phyloP scores from a whole-genome alignment of 208 protist species.

The Leishmania mexicana region DNA sequence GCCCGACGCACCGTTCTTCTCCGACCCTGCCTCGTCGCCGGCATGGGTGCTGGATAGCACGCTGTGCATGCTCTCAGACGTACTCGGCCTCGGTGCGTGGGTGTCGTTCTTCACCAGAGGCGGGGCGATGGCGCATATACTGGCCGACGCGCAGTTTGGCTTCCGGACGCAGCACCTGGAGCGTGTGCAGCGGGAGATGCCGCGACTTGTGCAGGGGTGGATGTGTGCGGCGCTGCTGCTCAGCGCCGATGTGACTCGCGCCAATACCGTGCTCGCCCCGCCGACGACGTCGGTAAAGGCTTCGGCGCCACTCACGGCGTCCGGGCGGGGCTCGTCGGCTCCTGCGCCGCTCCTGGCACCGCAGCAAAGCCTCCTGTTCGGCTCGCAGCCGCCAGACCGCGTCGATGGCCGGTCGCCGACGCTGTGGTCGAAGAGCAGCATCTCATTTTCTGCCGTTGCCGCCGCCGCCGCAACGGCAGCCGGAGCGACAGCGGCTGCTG shows the following conservation, averaged over 20 bases:
- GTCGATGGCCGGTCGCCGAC: constrained; percentile 11
- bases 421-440: constrained; percentile 7
- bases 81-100: constrained; percentile 65
- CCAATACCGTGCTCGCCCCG: constrained; percentile 32
- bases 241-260: constrained; percentile 38
- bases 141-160: constrained; percentile 35
- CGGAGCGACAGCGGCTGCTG: not conserved
- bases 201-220: constrained; percentile 71
- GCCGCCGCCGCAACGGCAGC: constrained; percentile 17
- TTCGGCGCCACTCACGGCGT: not conserved
- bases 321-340: not conserved
- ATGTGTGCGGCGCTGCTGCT: constrained; percentile 59
- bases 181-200: constrained; percentile 53
- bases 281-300: constrained; percentile 8
- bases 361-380: constrained; percentile 24
- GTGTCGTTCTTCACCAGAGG: constrained; percentile 71
- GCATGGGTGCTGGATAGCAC: constrained; percentile 71
- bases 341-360: constrained; percentile 19
- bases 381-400: constrained; percentile 12
- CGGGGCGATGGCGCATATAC: constrained; percentile 60
- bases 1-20: constrained; percentile 30
- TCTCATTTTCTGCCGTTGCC: constrained; percentile 19
- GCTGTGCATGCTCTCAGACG: constrained; percentile 69
- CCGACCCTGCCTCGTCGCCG: constrained; percentile 41
- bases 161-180: constrained; percentile 80